These are phyloP conservation scores for Fusarium lyarnte DNA, from an alignment of 2,329 filamentous ascomycete species.

Conservation along the genomic window DNA sequence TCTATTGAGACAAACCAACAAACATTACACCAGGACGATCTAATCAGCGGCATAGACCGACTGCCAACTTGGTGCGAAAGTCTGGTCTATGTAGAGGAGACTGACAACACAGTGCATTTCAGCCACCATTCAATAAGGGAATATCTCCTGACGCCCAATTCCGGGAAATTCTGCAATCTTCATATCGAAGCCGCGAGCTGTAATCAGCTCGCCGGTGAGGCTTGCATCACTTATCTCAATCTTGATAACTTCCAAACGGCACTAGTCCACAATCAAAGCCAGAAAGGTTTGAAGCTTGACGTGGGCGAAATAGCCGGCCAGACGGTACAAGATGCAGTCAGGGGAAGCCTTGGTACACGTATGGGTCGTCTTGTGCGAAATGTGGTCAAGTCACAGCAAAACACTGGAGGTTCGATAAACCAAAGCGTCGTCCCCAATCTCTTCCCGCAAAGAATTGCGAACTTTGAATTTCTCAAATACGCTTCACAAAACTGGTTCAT, in stretches of 20 bases:
- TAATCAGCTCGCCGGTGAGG: not conserved
- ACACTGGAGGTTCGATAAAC: no score
- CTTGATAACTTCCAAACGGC: not conserved
- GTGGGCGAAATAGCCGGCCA: not conserved
- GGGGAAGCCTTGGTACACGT: not conserved
- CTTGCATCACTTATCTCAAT: constrained; percentile 18
- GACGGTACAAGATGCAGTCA: not conserved
- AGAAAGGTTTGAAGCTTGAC: not conserved
- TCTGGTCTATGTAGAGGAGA: constrained; percentile 17
- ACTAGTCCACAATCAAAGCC: not conserved
- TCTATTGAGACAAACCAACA: constrained; percentile 8
- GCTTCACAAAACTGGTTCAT: not conserved
- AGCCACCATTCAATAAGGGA: constrained; percentile 24
- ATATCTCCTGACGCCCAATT: not conserved
- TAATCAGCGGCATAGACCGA: constrained; percentile 1
- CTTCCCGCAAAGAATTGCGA: not conserved
- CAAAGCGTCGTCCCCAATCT: not conserved
- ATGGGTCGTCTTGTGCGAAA: not conserved
- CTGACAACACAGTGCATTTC: constrained; percentile 14
- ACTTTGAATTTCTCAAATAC: not conserved
- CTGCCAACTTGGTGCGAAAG: constrained; percentile 13
- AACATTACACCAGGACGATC: not conserved
- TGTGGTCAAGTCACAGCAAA: not conserved
- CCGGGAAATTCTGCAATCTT: not conserved
- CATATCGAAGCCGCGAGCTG: not conserved